Base-by-base conservation (phyloP, 345 rosid genomes). In the Reutealis trisperma region DNA sequence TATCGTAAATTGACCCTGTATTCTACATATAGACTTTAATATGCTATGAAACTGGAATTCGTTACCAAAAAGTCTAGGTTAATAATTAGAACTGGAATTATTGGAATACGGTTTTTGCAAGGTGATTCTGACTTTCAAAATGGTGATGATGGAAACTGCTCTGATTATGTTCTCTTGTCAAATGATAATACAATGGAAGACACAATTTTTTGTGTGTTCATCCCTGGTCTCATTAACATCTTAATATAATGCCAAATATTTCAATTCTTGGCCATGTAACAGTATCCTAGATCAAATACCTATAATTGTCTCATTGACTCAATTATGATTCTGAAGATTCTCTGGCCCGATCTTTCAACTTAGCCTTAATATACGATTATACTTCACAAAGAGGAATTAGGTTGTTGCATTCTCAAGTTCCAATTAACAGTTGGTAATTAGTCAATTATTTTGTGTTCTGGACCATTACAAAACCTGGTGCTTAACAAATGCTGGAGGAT, bases 101-200 rank as follows among this genome's bases (percentile, higher is more conserved):
- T 25, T 16, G 0, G 16, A 2, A 14, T 70, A 45, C 19, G 2
- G 44, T 32, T 47, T 47, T 44, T 34, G 25, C 19, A 60, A 60
- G 47, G 32, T 64, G 37, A 34, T 25, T 45, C 15, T 42, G 47
- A 67, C 19, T 69, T 16, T 77, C 62, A 32, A 62, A 5, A 21
- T 69, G 51, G 54, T 69, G 62, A 32, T 21, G 27, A 63, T 57
- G 70, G 45, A 18, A 63, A 30, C 49, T 21, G 32, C 49, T 74
- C 49, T 47, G 47, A n/a, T n/a, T 27, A 24, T 25, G 57, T 44
- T 42, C 57, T 0, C 32, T 11, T 41, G 19, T 21, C 8, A 10
- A 16, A 75, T 68, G 60, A 60, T 44, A 21, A 49, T 68, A 44
- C 15, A 68, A 59, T 73, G 51, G 67, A 58, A 22, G 19, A 42